These are phyloP conservation scores for Dictyostelium discoideum DNA, from an alignment of 78 protist species.

Conservation along the genomic window DNA sequence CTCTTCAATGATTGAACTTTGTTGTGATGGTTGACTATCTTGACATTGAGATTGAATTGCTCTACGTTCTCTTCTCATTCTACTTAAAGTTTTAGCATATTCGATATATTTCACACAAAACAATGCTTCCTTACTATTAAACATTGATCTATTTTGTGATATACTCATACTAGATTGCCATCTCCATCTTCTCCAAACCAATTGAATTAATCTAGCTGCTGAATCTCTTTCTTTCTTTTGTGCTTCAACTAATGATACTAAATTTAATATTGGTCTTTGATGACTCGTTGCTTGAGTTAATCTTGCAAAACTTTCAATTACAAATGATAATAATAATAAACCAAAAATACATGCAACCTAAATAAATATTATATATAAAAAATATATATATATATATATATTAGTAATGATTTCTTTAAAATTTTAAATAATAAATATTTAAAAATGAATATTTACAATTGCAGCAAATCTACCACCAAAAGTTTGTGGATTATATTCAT, in stretches of 20 bases:
- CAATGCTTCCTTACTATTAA: slow-evolving; percentile 41
- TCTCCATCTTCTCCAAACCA: slow-evolving; percentile 66
- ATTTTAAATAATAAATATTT: too few species aligned
- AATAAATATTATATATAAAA: too few species aligned
- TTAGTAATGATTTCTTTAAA: too few species aligned
- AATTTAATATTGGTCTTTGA: slow-evolving; percentile 66
- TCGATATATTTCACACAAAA: slow-evolving; percentile 66
- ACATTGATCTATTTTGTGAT: slow-evolving; percentile 17
- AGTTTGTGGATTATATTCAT: slow-evolving; percentile 62
- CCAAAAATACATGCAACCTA: slow-evolving; percentile 51
- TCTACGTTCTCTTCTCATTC: slow-evolving; percentile 25
- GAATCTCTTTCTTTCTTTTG: slow-evolving; percentile 56
- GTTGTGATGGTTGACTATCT: background rate
- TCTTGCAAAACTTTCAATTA: slow-evolving; percentile 52
- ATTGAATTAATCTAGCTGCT: slow-evolving; percentile 58
- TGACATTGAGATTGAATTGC: slow-evolving; percentile 14
- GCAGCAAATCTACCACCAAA: slow-evolving; percentile 68
- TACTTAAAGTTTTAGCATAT: slow-evolving; percentile 35
- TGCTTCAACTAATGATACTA: slow-evolving; percentile 26
- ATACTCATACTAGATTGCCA: slow-evolving; percentile 19
- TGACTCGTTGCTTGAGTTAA: slow-evolving; percentile 56
- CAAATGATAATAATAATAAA: slow-evolving; percentile 38
- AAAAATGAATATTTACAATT: slow-evolving; percentile 33
- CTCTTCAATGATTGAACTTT: background rate
- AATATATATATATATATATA: too few species aligned